Evolutionary conservation across 306 rosid genomes (phyloP).

Genomic region (Vigna unguiculata): DNA sequence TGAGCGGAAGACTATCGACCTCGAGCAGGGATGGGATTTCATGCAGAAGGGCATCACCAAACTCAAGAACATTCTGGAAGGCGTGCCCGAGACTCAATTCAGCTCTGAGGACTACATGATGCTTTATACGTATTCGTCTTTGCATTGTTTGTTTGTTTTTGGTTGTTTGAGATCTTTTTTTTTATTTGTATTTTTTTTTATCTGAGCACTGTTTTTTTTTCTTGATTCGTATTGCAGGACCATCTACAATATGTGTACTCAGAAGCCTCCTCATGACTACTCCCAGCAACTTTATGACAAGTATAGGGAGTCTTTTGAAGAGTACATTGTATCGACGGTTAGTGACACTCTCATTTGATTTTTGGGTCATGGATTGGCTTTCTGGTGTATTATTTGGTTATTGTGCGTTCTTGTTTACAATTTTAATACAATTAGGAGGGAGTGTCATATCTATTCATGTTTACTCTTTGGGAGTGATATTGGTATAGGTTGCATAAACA

Average conservation of each 20-base stretch:
- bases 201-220: conserved; percentile 13
- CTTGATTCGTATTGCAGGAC: conserved; percentile 56
- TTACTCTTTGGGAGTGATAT: not conserved
- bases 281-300: conserved; percentile 79
- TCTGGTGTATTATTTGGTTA: not conserved
- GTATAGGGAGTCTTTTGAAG: conserved; percentile 70
- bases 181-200: not conserved
- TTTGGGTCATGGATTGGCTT: not conserved
- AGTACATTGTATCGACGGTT: conserved; percentile 60
- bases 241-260: conserved; percentile 83
- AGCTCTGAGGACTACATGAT: conserved; percentile 64
- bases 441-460: conserved; percentile 5
- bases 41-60: conserved; percentile 67
- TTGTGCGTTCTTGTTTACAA: not conserved
- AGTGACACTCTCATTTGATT: conserved; percentile 36
- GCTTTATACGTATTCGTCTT: conserved; percentile 56
- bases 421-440: not conserved
- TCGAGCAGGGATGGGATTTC: conserved; percentile 72
- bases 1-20: conserved; percentile 60
- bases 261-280: conserved; percentile 79
- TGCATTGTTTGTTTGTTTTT: not conserved
- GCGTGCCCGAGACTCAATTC: conserved; percentile 64
- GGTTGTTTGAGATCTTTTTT: not conserved
- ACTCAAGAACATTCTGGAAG: conserved; percentile 73
- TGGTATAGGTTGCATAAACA: not conserved